Evolutionary conservation across 23 red algal species (phyloP).

Genomic region (Cyanidiococcus yangmingshanensis): DNA sequence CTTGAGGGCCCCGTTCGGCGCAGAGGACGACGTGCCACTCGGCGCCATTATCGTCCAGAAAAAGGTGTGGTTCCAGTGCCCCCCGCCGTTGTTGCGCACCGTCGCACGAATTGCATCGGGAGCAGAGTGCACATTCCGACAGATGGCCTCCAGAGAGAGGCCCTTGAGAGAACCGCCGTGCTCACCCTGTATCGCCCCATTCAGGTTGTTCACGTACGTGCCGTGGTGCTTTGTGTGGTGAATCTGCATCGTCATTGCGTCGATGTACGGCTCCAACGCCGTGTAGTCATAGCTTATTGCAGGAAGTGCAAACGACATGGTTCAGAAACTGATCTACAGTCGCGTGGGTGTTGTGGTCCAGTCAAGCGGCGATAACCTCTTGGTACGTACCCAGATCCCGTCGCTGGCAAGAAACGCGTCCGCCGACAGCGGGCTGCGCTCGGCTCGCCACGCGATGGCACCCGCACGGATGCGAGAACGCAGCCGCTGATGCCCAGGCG

Average conservation of each 20-base stretch:
- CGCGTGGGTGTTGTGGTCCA: not conserved
- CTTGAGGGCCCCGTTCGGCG: constrained; percentile 55
- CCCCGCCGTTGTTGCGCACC: constrained; percentile 81
- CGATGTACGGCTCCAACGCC: constrained; percentile 27
- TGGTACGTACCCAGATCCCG: no score
- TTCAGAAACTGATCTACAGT: not conserved
- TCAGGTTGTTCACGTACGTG: constrained; percentile 37
- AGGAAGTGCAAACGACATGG: constrained; percentile 24
- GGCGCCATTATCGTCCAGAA: constrained; percentile 75
- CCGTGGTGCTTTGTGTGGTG: constrained; percentile 30
- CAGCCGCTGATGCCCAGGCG: no score
- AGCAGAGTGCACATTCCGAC: constrained; percentile 46
- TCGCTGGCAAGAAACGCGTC: no score
- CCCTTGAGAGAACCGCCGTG: constrained; percentile 54
- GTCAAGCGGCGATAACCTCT: not conserved
- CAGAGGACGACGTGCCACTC: constrained; percentile 27
- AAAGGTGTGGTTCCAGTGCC: constrained; percentile 87
- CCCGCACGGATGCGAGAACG: no score
- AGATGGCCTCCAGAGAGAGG: constrained; percentile 68
- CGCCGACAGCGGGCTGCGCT: no score
- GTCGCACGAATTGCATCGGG: constrained; percentile 48
- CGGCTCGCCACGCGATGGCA: no score
- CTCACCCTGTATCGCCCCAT: constrained; percentile 23
- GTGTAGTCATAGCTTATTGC: constrained; percentile 22
- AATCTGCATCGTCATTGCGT: constrained; percentile 24